Evolutionary conservation across 2,329 filamentous ascomycete species (phyloP).

Genomic region (Aureobasidium sp.): DNA sequence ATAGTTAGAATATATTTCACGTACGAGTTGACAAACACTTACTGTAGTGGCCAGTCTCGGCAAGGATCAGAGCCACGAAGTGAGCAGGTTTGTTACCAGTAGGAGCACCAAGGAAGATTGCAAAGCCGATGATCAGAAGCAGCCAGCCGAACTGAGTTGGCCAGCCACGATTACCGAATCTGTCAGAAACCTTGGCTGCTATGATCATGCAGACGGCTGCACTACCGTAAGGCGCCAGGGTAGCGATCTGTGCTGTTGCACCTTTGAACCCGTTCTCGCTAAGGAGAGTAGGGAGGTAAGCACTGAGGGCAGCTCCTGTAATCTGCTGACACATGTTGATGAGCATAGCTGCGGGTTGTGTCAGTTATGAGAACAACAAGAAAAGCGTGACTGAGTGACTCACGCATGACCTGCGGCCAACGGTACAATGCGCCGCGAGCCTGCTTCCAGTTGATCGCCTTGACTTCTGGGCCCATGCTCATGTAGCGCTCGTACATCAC

Average conservation of each 20-base stretch:
- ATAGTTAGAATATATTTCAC: background rate
- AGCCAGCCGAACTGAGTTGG: constrained; percentile 23
- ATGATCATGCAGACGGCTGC: constrained; percentile 23
- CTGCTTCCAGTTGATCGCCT: constrained; percentile 25
- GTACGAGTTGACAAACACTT: background rate
- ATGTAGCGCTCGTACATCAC: constrained; percentile 25
- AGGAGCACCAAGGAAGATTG: constrained; percentile 21
- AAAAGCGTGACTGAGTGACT: background rate
- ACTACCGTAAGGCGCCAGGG: constrained; percentile 20
- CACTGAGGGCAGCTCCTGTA: constrained; percentile 23
- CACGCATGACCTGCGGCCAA: constrained; percentile 24
- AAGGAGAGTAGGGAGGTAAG: constrained; percentile 23
- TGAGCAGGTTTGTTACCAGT: constrained; percentile 22
- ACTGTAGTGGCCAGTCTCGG: constrained; percentile 24
- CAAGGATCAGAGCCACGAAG: constrained; percentile 22
- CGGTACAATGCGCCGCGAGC: constrained; percentile 24
- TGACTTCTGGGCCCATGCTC: constrained; percentile 23
- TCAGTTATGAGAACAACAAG: background rate
- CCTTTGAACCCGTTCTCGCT: constrained; percentile 22
- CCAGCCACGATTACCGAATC: constrained; percentile 21
- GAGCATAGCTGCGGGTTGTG: constrained; percentile 20
- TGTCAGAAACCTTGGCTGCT: constrained; percentile 21
- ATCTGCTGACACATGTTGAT: constrained; percentile 25
- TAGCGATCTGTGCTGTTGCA: constrained; percentile 23
- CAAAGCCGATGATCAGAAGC: constrained; percentile 23